phyloP scores from a whole-genome alignment of 495 filamentous ascomycete genomes.

The Neurospora sp. region DNA sequence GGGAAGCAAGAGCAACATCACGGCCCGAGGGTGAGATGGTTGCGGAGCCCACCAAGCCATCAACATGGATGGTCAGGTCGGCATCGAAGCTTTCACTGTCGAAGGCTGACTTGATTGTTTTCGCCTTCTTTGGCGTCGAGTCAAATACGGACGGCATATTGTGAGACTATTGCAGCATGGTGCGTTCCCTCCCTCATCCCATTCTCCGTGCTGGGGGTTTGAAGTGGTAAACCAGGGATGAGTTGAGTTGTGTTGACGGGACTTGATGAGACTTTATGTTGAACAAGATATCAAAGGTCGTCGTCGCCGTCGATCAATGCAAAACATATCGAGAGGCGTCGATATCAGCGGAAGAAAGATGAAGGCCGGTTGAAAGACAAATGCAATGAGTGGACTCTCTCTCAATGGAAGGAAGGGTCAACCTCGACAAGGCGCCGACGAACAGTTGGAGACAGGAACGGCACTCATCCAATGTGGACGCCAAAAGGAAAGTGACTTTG shows the following conservation, averaged over 20 bases:
- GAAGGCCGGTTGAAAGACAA: neutral
- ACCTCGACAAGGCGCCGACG: neutral
- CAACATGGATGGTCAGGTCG: slow-evolving; percentile 74
- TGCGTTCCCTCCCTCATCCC: neutral
- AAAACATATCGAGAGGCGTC: neutral
- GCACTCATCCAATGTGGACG: neutral
- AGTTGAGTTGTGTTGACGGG: neutral
- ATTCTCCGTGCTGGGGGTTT: neutral
- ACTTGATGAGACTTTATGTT: neutral
- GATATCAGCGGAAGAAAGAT: neutral
- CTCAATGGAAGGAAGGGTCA: neutral
- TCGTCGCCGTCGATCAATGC: neutral
- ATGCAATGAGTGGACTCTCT: neutral
- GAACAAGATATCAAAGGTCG: neutral
- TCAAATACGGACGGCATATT: slow-evolving; percentile 34
- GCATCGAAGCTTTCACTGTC: slow-evolving; percentile 82
- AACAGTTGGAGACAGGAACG: neutral
- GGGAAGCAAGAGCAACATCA: slow-evolving; percentile 87
- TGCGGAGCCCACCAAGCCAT: slow-evolving; percentile 49
- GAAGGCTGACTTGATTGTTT: slow-evolving; percentile 54
- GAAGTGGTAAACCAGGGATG: neutral
- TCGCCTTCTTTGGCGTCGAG: slow-evolving; percentile 36
- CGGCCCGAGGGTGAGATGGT: slow-evolving; percentile 87
- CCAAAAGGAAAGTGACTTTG: neutral
- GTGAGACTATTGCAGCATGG: neutral